These are phyloP conservation scores for Condylostoma magnum DNA, from an alignment of 169 alveolate species.

Conservation along the genomic window DNA sequence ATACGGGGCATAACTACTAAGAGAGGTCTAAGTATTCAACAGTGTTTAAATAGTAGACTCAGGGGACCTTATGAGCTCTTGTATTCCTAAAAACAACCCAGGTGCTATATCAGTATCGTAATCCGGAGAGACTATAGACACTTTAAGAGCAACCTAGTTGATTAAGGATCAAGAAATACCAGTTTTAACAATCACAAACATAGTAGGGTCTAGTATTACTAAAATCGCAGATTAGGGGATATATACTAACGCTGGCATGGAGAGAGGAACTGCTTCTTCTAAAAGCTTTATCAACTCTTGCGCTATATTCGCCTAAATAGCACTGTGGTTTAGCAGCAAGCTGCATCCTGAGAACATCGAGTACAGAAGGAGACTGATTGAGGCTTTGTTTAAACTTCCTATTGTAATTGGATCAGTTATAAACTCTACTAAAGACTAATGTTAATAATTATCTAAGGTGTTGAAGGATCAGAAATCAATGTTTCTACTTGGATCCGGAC, in stretches of 20 bases:
- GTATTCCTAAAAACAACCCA: slow-evolving; percentile 56
- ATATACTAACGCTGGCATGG: slow-evolving; percentile 96
- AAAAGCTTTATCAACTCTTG: slow-evolving; percentile 94
- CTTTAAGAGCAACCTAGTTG: slow-evolving; percentile 72
- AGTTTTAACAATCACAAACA: slow-evolving; percentile 88
- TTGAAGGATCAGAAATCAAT: slow-evolving; percentile 34
- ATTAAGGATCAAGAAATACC: slow-evolving; percentile 78
- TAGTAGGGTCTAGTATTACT: slow-evolving; percentile 90
- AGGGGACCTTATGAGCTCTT: slow-evolving; percentile 77
- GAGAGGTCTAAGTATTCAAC: slow-evolving; percentile 74
- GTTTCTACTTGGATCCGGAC: slow-evolving; percentile 79
- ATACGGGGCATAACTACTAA: slow-evolving; percentile 88
- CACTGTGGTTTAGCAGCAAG: slow-evolving; percentile 84
- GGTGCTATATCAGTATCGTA: slow-evolving; percentile 91
- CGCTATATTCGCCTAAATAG: slow-evolving; percentile 78
- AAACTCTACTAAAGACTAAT: slow-evolving; percentile 9
- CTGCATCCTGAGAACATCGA: slow-evolving; percentile 45
- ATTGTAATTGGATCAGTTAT: slow-evolving; percentile 31
- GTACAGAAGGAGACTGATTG: slow-evolving; percentile 46
- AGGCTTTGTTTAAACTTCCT: slow-evolving; percentile 61
- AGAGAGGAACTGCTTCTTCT: slow-evolving; percentile 97
- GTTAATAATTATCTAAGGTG: slow-evolving; percentile 33
- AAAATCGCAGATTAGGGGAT: slow-evolving; percentile 92
- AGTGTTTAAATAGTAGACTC: slow-evolving; percentile 89
- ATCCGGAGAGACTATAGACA: slow-evolving; percentile 97